These are phyloP conservation scores for Gossypium arboreum DNA, from an alignment of 345 rosid species.

Conservation along the genomic window DNA sequence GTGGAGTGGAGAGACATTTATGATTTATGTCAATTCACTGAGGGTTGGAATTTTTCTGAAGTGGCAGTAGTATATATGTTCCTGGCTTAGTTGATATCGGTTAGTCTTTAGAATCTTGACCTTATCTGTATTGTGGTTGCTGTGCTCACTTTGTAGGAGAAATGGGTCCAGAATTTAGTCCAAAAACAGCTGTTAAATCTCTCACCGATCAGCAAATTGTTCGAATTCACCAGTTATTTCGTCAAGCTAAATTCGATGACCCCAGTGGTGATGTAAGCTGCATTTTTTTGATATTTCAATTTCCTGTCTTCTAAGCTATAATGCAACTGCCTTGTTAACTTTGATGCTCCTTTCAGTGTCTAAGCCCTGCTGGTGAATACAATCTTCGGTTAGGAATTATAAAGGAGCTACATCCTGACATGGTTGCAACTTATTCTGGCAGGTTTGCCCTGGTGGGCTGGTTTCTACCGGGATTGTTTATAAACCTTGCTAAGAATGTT, in stretches of 20 bases:
- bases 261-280: conserved; percentile 92
- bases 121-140: conserved; percentile 14
- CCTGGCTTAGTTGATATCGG: background rate
- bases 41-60: background rate
- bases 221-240: conserved; percentile 93
- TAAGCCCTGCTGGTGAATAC: conserved; percentile 97
- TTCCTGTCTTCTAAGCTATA: background rate
- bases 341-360: conserved; percentile 56
- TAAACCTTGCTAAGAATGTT: background rate
- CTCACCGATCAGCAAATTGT: conserved; percentile 87
- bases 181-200: conserved; percentile 76
- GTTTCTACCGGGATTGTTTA: conserved; percentile 1
- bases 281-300: conserved; percentile 12
- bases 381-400: conserved; percentile 97
- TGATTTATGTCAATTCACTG: background rate
- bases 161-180: conserved; percentile 91
- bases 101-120: conserved; percentile 16
- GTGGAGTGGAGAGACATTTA: background rate
- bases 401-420: conserved; percentile 96
- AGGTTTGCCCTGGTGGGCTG: conserved; percentile 54
- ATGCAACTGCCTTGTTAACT: background rate
- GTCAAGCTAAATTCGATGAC: conserved; percentile 96
- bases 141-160: conserved; percentile 53
- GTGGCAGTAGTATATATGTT: background rate
- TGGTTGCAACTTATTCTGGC: conserved; percentile 97